Conservation (phyloP, 371 early-diverging fungal species). For the Lichtheimia ornata region DNA sequence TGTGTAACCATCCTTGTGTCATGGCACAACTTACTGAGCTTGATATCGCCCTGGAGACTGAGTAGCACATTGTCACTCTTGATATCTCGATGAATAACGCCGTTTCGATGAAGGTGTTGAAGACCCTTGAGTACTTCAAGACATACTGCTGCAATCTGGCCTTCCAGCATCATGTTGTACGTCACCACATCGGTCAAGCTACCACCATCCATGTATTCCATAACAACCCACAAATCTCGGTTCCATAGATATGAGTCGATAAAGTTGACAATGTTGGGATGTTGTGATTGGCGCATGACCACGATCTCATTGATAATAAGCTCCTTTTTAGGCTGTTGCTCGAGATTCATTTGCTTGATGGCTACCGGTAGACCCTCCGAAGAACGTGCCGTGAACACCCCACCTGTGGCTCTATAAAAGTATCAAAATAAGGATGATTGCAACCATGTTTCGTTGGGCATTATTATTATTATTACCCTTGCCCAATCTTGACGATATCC, state of each 20-base stretch:
- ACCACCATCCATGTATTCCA: constrained; percentile 99
- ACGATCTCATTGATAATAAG: constrained; percentile 96
- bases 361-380: constrained; percentile 74
- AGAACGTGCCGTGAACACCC: constrained; percentile 87
- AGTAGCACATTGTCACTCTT: constrained; percentile 96
- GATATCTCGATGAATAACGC: constrained; percentile 97
- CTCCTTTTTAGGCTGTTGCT: constrained; percentile 95
- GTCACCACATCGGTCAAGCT: constrained; percentile 92
- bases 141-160: constrained; percentile 93
- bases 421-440: background rate
- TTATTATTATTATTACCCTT: constrained; percentile 68
- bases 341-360: constrained; percentile 96
- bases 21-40: constrained; percentile 69
- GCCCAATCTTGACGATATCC: constrained; percentile 91
- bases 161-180: constrained; percentile 91
- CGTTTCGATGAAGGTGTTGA: constrained; percentile 89
- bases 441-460: background rate
- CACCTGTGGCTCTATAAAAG: constrained; percentile 85
- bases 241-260: constrained; percentile 90
- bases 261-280: constrained; percentile 95
- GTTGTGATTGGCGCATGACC: constrained; percentile 88
- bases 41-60: constrained; percentile 85
- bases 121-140: constrained; percentile 90
- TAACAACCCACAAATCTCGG: constrained; percentile 92
- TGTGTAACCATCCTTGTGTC: background rate